Conservation (phyloP, 176 grass and related monocot genomes). For the Triticum urartu region DNA sequence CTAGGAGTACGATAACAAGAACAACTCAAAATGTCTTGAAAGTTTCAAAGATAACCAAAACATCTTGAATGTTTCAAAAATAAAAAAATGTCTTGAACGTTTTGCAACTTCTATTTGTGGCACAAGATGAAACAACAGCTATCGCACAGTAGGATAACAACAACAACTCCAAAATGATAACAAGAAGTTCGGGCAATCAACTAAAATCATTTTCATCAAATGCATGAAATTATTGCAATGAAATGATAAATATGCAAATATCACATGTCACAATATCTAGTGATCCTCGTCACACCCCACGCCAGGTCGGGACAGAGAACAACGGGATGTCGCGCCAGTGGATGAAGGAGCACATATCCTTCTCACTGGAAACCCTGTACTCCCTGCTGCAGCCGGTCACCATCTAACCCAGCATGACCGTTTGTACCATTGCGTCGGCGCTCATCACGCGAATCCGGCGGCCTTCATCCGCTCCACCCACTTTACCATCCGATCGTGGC, state of each 20-base stretch:
- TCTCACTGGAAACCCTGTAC: slow-evolving; percentile 1
- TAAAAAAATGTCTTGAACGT: too few species aligned
- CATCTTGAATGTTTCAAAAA: background rate
- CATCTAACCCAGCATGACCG: slow-evolving; percentile 18
- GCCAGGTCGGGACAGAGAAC: slow-evolving; percentile 60
- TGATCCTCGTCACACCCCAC: background rate
- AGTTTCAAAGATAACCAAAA: background rate
- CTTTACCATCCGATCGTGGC: slow-evolving; percentile 46
- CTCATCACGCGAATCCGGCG: slow-evolving; percentile 23
- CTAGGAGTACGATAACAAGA: too few species aligned
- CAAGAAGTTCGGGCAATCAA: background rate
- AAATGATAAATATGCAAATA: background rate
- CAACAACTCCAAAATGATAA: background rate
- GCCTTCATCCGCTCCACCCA: slow-evolving; percentile 38
- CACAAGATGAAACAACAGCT: background rate
- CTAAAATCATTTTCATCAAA: background rate
- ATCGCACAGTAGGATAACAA: background rate
- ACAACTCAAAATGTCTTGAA: too few species aligned
- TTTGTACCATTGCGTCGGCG: slow-evolving; percentile 5
- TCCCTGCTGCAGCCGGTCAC: background rate
- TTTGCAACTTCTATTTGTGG: background rate
- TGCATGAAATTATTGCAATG: background rate
- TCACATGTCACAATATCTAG: background rate
- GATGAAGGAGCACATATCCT: slow-evolving; percentile 31
- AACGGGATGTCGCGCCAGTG: slow-evolving; percentile 29